Base-by-base conservation (phyloP, 306 rosid genomes). In the Sindora glabra region DNA sequence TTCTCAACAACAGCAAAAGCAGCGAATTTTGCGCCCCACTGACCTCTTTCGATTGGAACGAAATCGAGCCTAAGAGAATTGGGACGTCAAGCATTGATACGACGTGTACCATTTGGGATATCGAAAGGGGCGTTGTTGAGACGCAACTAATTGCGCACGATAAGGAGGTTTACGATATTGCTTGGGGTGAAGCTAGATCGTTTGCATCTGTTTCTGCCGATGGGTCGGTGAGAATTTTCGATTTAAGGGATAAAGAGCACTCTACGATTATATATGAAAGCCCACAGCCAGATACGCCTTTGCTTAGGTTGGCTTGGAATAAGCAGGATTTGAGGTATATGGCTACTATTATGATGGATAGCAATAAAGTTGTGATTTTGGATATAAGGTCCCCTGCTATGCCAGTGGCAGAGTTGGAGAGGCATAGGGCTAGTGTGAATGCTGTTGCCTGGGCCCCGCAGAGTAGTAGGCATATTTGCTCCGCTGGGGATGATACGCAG, bases 141-240 rank as follows among this genome's bases (percentile, higher is more conserved):
- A 92, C 99, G 14, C 99, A 92, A 81, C 84, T 92, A 18, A 92
- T 92, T n/a, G 99, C 99, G 7, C 99, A 92, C 34, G 99, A 92
- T 12, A 86, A 89, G 24, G 99, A 92, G 80, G 99, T 92, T 0
- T 83, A 89, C 69, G 96, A 86, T 69, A 83, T 92, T 42, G 96
- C 95, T 0, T 92, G 99, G 99, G 99, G 99, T 0, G 96, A 92
- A 47, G 95, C 99, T 2, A 51, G 90, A 42, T 95, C 89, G 18
- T 92, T 89, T 17, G 90, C 99, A 5, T 92, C 99, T 3, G 99
- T 89, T 33, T 92, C 99, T 10, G 95, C 99, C 5, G 99, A 92
- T 50, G 99, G 90, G 7, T 92, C 99, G 14, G 99, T 92, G 1
- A 47, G 99, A 34, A 92, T 92, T 17, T 92, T 92, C 49, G 96